Percentiles rank a stretch among this genome's conserved stretches.
phyloP scores from a whole-genome alignment of 768 basidiomycete species.

The Amanita pseudoporphyria region DNA sequence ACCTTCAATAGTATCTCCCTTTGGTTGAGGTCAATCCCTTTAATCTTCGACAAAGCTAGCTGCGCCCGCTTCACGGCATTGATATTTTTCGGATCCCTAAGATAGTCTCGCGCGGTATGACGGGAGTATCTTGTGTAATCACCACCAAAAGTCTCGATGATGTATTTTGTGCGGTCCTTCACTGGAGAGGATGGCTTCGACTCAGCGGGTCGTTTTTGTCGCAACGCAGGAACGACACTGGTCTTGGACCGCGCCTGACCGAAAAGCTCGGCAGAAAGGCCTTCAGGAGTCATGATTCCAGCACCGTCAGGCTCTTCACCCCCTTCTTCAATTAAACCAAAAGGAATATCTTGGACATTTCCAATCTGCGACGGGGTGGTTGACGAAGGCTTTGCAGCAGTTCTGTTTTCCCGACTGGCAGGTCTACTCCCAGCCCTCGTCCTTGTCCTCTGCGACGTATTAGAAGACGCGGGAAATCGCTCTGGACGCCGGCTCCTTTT shows the following conservation, averaged over 20 bases:
- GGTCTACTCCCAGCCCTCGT: background rate
- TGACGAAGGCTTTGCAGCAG: background rate
- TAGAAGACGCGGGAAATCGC: background rate
- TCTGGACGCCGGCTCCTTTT: background rate
- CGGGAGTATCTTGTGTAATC: slow-evolving; percentile 42
- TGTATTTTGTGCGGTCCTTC: slow-evolving; percentile 12
- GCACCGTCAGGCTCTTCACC: slow-evolving; percentile 16
- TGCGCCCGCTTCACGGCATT: slow-evolving; percentile 32
- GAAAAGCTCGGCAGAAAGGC: slow-evolving; percentile 18
- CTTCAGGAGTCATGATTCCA: slow-evolving; percentile 16
- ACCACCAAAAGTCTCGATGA: slow-evolving; percentile 31
- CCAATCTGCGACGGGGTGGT: background rate
- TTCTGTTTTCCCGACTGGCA: background rate
- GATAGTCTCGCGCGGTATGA: slow-evolving; percentile 16
- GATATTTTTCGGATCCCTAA: slow-evolving; percentile 20
- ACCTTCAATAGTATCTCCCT: slow-evolving; percentile 1
- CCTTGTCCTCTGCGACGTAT: background rate
- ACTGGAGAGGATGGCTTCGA: background rate
- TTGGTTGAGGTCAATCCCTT: slow-evolving; percentile 3
- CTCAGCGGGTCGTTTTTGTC: background rate
- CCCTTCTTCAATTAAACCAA: slow-evolving; percentile 14
- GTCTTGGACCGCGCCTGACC: slow-evolving; percentile 1
- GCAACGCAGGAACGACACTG: slow-evolving; percentile 11
- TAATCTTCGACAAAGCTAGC: slow-evolving; percentile 22
- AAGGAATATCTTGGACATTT: slow-evolving; percentile 1